Evolutionary conservation across 2,329 filamentous ascomycete genomes (phyloP).

Genomic region (Epichloe bromicola): DNA sequence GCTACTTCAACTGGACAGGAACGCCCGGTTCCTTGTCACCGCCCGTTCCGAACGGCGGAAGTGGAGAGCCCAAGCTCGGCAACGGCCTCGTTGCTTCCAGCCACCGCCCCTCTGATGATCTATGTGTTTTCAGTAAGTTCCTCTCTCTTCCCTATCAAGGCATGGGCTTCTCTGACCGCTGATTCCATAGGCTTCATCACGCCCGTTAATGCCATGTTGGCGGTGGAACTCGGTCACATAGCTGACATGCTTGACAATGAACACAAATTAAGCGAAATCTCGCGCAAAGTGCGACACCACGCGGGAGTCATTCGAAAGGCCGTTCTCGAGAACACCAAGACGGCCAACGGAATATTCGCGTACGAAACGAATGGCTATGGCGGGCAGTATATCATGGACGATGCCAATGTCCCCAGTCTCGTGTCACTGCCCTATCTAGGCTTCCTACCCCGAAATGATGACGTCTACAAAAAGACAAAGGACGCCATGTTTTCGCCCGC

Average conservation of each 20-base stretch:
- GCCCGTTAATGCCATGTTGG: slow-evolving; percentile 25
- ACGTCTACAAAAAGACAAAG: slow-evolving; percentile 66
- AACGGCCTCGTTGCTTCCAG: slow-evolving; percentile 69
- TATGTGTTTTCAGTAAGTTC: slow-evolving; percentile 47
- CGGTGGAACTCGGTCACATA: slow-evolving; percentile 40
- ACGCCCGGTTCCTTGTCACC: slow-evolving; percentile 12
- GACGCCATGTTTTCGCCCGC: slow-evolving; percentile 61
- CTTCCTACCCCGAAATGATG: slow-evolving; percentile 43
- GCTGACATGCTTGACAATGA: slow-evolving; percentile 52
- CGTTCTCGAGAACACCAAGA: slow-evolving; percentile 35
- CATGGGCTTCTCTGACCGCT: background rate
- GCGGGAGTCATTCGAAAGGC: slow-evolving; percentile 56
- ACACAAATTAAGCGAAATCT: slow-evolving; percentile 55
- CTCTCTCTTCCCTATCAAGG: background rate
- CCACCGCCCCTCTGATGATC: slow-evolving; percentile 74
- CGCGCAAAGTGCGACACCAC: slow-evolving; percentile 23
- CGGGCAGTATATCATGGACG: slow-evolving; percentile 53
- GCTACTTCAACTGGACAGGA: slow-evolving; percentile 19
- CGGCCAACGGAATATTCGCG: slow-evolving; percentile 51
- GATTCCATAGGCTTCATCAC: slow-evolving; percentile 32
- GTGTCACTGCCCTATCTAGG: slow-evolving; percentile 52
- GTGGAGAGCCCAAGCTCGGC: slow-evolving; percentile 63
- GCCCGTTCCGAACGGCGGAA: slow-evolving; percentile 49
- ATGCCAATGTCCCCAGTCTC: slow-evolving; percentile 57
- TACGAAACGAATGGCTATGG: slow-evolving; percentile 70